phyloP scores from a whole-genome alignment of 78 protist genomes.

The Dictyostelium capitatum region DNA sequence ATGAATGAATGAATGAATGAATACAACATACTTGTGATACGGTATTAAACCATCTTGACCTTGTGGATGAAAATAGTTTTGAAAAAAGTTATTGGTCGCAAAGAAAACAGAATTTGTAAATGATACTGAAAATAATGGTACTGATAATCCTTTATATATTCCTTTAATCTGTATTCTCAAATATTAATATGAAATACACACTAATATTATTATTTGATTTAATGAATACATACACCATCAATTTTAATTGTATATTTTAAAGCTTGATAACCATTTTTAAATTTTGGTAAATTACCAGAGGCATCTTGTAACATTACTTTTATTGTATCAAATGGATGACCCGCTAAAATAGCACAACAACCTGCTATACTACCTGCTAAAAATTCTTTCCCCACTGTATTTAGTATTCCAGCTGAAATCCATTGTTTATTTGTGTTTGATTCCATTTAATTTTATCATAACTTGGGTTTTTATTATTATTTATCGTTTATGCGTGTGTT shows the following conservation, averaged over 20 bases:
- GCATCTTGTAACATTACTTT: slow-evolving; percentile 64
- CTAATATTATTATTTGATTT: not conserved
- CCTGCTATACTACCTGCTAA: slow-evolving; percentile 74
- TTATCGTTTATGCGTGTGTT: not conserved
- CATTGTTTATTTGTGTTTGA: slow-evolving; percentile 26
- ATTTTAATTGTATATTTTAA: slow-evolving; percentile 36
- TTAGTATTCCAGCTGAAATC: slow-evolving; percentile 1
- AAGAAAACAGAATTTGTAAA: slow-evolving; percentile 65
- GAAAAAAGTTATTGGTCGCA: slow-evolving; percentile 58
- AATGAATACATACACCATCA: slow-evolving; percentile 52
- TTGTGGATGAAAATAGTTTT: slow-evolving; percentile 35
- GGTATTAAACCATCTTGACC: slow-evolving; percentile 36
- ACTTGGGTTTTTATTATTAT: not conserved
- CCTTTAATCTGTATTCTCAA: slow-evolving; percentile 61
- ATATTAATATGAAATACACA: not conserved
- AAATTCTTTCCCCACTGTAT: slow-evolving; percentile 47
- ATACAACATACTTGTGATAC: slow-evolving; percentile 52
- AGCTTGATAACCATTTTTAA: slow-evolving; percentile 74
- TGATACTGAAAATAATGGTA: slow-evolving; percentile 53
- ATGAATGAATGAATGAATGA: too few species aligned
- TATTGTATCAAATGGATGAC: slow-evolving; percentile 79
- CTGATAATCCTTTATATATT: slow-evolving; percentile 57
- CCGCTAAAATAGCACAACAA: slow-evolving; percentile 25
- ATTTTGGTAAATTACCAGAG: slow-evolving; percentile 58
- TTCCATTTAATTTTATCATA: not conserved